These are phyloP conservation scores for Alternaria arbusti DNA, from an alignment of 2,329 filamentous ascomycete species.

Conservation along the genomic window DNA sequence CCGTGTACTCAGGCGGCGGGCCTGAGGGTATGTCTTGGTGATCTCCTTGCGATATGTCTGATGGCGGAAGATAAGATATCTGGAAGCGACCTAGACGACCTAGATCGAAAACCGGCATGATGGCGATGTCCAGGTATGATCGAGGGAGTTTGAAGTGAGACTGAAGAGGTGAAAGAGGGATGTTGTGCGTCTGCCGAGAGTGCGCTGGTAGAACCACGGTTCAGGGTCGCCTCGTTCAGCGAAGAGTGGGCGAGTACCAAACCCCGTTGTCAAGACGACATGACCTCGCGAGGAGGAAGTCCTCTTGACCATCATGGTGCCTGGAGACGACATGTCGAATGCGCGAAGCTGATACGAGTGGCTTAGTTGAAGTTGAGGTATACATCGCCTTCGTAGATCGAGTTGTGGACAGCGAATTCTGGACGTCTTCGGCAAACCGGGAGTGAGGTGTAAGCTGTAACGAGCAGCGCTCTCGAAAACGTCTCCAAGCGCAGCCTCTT, in stretches of 20 bases:
- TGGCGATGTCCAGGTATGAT: not conserved
- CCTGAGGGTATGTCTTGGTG: not conserved
- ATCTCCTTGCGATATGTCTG: not conserved
- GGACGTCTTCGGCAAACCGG: not conserved
- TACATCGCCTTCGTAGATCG: not conserved
- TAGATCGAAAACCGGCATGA: not conserved
- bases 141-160: not conserved
- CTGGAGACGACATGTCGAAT: not conserved
- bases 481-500: not conserved
- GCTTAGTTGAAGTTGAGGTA: not conserved
- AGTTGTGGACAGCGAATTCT: not conserved
- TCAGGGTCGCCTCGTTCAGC: not conserved
- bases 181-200: not conserved
- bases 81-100: constrained; percentile 1
- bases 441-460: not conserved
- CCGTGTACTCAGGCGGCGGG: not conserved
- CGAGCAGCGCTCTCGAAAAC: not conserved
- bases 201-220: not conserved
- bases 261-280: not conserved
- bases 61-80: not conserved
- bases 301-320: not conserved
- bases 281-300: not conserved
- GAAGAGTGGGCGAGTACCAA: not conserved
- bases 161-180: not conserved
- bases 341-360: not conserved